phyloP scores from a whole-genome alignment of 2,329 filamentous ascomycete species.

The Fusarium metavorans region DNA sequence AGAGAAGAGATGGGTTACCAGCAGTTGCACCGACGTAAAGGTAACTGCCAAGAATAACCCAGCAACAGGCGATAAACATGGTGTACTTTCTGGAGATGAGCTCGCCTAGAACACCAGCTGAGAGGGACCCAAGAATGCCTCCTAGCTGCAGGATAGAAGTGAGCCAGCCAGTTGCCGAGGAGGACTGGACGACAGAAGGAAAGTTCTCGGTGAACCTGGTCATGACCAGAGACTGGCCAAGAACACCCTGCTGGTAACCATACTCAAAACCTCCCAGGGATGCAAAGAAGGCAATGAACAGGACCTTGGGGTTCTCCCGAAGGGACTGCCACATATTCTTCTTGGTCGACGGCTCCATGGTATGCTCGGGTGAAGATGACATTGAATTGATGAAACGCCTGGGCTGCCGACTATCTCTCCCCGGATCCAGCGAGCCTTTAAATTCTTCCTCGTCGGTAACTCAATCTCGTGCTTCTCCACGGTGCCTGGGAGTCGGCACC shows the following conservation, averaged over 20 bases:
- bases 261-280: slow-evolving; percentile 39
- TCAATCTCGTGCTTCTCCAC: background rate
- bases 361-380: background rate
- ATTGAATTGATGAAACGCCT: background rate
- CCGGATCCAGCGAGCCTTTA: background rate
- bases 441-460: background rate
- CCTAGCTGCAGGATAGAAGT: slow-evolving; percentile 63
- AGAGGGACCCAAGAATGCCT: slow-evolving; percentile 60
- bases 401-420: background rate
- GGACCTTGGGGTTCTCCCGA: background rate
- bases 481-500: background rate
- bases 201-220: slow-evolving; percentile 62
- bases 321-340: background rate
- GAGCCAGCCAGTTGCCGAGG: slow-evolving; percentile 63
- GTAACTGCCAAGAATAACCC: slow-evolving; percentile 60
- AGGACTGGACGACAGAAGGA: slow-evolving; percentile 59
- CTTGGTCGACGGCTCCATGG: background rate
- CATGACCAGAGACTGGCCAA: slow-evolving; percentile 67
- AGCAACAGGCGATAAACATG: slow-evolving; percentile 62
- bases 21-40: slow-evolving; percentile 57
- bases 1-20: slow-evolving; percentile 55
- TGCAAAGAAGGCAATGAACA: background rate
- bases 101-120: slow-evolving; percentile 61
- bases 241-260: slow-evolving; percentile 61
- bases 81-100: slow-evolving; percentile 64